Evolutionary conservation across 305 asterid species (phyloP), one percentile per base, ranked within the genome.

Genomic region (Fraxinus floribunda): DNA sequence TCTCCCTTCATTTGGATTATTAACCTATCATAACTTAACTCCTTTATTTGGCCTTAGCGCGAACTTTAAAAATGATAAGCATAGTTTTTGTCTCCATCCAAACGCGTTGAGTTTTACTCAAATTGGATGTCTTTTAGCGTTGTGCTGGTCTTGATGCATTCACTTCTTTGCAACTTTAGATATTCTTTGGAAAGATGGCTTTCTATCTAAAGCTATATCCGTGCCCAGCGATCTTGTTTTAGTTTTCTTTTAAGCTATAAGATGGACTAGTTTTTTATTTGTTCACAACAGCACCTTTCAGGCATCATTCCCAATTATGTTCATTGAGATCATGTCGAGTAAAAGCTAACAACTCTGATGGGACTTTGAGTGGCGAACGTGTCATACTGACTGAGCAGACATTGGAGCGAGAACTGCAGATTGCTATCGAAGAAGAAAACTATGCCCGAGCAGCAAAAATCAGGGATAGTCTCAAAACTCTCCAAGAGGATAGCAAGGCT

Each of bases 361-460:
- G 94, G 85, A 78, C 86, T 75, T 62, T 89, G 84, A 96, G 97
- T 26, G 97, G 98, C 2, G 98, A 96, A 79, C 91, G 91, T 90
- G 91, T 96, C 90, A 80, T 96, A 55, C 85, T 88, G 62, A 86
- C 91, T 24, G 98, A 91, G 85, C 93, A 93, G 86, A 90, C 94
- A 2, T 78, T 93, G 80, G 94, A 90, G 88, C 92, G 80, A n/a
- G 94, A 93, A 79, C 87, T 96, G 44, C 92, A 91, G 89, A 78
- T 85, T 36, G 98, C 99, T 7, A 89, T 96, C 9, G 82, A 92
- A 57, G 93, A 93, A 80, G 98, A 94, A 85, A 92, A 96, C 91
- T 96, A 94, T 36, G 85, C 92, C 38, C 91, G 88, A 82, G 98
- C 99, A 24, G 99, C 99, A 46, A 88, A 94, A 86, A 91, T 96